Conservation (phyloP, 2,329 filamentous ascomycete species). For the Phaeophleospora eucalypticola region DNA sequence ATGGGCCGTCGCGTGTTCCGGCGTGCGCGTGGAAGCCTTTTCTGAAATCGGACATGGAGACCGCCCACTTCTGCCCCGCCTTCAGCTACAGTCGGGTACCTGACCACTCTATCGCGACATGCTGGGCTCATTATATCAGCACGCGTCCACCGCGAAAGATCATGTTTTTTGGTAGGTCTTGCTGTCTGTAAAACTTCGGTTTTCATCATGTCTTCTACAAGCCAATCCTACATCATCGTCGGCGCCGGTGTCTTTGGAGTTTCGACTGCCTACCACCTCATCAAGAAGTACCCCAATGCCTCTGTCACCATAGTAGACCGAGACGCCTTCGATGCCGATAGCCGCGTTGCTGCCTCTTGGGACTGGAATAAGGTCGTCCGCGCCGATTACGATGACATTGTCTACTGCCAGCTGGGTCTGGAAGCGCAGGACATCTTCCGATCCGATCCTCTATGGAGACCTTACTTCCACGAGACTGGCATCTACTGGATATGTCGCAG, state of each 20-base stretch:
- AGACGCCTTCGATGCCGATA: constrained; percentile 31
- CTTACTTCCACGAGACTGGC: constrained; percentile 50
- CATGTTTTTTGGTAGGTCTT: not conserved
- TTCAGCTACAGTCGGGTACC: not conserved
- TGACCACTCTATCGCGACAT: not conserved
- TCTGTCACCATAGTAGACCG: constrained; percentile 40
- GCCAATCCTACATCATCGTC: constrained; percentile 31
- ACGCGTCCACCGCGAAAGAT: not conserved
- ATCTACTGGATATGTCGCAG: constrained; percentile 47
- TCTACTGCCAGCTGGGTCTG: constrained; percentile 62
- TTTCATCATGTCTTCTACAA: constrained; percentile 3
- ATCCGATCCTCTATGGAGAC: constrained; percentile 53
- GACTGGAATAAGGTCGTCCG: constrained; percentile 72
- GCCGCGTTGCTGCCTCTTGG: constrained; percentile 57
- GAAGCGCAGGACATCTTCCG: constrained; percentile 63
- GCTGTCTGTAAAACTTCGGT: not conserved
- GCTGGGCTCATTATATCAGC: not conserved
- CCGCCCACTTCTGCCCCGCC: not conserved
- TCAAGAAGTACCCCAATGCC: constrained; percentile 38
- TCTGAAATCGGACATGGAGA: not conserved
- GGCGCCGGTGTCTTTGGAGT: constrained; percentile 44
- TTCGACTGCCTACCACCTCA: constrained; percentile 55
- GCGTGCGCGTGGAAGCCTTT: not conserved
- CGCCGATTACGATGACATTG: constrained; percentile 61
- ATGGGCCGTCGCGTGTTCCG: not conserved